Conservation (phyloP, 2,329 filamentous ascomycete genomes). For the Aspergillus cejpii region DNA sequence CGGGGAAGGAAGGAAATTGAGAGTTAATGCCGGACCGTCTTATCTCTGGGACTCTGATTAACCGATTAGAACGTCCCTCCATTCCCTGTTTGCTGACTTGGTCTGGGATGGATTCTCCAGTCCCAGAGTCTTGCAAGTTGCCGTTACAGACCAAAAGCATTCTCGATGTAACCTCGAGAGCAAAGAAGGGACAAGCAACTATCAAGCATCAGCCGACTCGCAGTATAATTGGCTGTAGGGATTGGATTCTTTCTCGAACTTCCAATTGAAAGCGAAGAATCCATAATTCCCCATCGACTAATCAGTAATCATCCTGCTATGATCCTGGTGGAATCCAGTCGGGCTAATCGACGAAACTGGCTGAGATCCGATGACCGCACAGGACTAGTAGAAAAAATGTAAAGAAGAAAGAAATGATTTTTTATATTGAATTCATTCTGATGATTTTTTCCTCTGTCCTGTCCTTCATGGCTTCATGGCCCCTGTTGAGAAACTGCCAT, state of each 20-base stretch:
- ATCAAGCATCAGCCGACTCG: conserved; percentile 17
- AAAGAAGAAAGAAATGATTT: neutral
- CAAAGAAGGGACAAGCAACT: conserved; percentile 8
- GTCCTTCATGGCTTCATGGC: too few species aligned
- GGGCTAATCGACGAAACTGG: too few species aligned
- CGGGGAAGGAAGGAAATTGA: conserved; percentile 16
- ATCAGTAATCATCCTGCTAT: too few species aligned
- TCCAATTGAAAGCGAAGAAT: too few species aligned
- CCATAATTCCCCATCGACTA: too few species aligned
- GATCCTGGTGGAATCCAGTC: too few species aligned
- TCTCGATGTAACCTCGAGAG: conserved; percentile 29
- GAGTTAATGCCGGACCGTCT: conserved; percentile 71
- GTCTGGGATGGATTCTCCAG: too few species aligned
- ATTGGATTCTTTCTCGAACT: neutral
- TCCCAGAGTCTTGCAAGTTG: too few species aligned
- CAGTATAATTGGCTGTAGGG: neutral
- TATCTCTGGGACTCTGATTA: too few species aligned
- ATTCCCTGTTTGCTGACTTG: neutral
- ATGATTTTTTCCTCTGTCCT: neutral
- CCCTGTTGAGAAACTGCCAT: neutral
- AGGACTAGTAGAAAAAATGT: neutral
- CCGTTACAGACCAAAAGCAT: too few species aligned
- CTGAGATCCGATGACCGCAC: too few species aligned
- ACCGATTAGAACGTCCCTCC: conserved; percentile 10
- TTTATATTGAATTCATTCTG: neutral